Percentiles rank a stretch among this genome's conserved stretches.
phyloP scores from a whole-genome alignment of 192 early-diverging fungal species.

The Coemansia umbellata region DNA sequence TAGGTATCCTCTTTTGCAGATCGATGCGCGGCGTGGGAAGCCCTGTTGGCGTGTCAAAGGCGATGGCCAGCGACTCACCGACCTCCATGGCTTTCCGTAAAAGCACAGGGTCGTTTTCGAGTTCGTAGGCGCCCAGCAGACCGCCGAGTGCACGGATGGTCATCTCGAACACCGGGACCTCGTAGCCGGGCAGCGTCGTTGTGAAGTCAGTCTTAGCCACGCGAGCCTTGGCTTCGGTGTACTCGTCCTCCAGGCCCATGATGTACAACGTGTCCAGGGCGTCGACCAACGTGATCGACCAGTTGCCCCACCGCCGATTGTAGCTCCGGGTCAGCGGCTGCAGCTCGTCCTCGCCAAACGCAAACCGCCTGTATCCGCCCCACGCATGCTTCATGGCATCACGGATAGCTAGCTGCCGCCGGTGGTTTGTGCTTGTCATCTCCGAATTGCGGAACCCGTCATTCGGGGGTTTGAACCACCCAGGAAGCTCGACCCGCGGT shows the following conservation, averaged over 20 bases:
- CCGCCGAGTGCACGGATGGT: conserved; percentile 86
- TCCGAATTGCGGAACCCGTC: conserved; percentile 2
- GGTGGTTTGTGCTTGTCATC: conserved; percentile 7
- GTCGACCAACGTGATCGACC: conserved; percentile 83
- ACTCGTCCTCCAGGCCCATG: conserved; percentile 75
- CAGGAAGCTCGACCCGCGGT: conserved; percentile 8
- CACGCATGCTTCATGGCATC: conserved; percentile 46
- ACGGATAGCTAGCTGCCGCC: conserved; percentile 35
- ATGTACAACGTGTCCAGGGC: conserved; percentile 78
- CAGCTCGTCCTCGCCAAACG: conserved; percentile 49
- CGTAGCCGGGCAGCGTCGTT: neutral
- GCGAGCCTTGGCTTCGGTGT: conserved; percentile 62
- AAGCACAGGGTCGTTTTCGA: conserved; percentile 61
- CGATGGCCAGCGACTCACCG: conserved; percentile 65
- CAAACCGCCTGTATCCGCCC: conserved; percentile 34
- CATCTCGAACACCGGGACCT: conserved; percentile 66
- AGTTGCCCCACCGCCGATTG: conserved; percentile 55
- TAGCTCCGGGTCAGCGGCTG: conserved; percentile 22
- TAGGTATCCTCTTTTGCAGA: conserved; percentile 14
- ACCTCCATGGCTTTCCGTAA: conserved; percentile 72
- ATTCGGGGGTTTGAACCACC: neutral
- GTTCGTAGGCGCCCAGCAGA: conserved; percentile 73
- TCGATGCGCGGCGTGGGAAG: conserved; percentile 67
- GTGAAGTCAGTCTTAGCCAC: conserved; percentile 57
- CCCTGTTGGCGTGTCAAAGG: conserved; percentile 63